Conservation (phyloP, 116 monocot species). For the Posidonia oceanica region DNA sequence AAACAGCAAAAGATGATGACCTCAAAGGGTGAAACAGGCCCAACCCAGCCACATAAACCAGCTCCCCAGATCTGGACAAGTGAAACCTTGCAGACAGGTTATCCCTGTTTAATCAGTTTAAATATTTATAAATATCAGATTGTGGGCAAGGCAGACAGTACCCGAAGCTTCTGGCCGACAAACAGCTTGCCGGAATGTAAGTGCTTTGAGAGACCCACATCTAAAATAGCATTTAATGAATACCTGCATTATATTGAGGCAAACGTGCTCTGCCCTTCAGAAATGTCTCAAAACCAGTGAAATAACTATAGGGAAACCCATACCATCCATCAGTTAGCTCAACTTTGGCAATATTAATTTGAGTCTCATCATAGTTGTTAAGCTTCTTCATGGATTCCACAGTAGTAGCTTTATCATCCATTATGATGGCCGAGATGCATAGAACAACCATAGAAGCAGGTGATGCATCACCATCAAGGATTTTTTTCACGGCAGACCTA, state of each 20-base stretch:
- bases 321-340: constrained; percentile 98
- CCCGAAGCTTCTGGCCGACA: constrained; percentile 92
- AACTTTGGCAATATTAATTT: constrained; percentile 30
- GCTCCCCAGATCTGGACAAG: constrained; percentile 75
- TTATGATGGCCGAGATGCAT: constrained; percentile 60
- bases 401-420: constrained; percentile 13
- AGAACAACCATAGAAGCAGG: constrained; percentile 72
- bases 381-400: constrained; percentile 10
- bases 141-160: constrained; percentile 16
- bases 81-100: background rate
- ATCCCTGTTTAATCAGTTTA: background rate
- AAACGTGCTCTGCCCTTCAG: background rate
- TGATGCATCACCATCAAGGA: constrained; percentile 81
- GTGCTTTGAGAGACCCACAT: constrained; percentile 52
- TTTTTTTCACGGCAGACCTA: constrained; percentile 68
- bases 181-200: constrained; percentile 53
- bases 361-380: constrained; percentile 1
- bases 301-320: constrained; percentile 2
- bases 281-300: background rate
- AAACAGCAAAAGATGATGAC: constrained; percentile 13
- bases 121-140: background rate
- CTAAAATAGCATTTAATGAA: constrained; percentile 54
- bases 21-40: constrained; percentile 74
- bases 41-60: constrained; percentile 70
- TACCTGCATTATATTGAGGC: constrained; percentile 41